A percentile compares a stretch with the other conserved stretches of the same genome.
Evolutionary conservation across 2,329 filamentous ascomycete genomes (phyloP).

Genomic region (Sarocladium kiliense): DNA sequence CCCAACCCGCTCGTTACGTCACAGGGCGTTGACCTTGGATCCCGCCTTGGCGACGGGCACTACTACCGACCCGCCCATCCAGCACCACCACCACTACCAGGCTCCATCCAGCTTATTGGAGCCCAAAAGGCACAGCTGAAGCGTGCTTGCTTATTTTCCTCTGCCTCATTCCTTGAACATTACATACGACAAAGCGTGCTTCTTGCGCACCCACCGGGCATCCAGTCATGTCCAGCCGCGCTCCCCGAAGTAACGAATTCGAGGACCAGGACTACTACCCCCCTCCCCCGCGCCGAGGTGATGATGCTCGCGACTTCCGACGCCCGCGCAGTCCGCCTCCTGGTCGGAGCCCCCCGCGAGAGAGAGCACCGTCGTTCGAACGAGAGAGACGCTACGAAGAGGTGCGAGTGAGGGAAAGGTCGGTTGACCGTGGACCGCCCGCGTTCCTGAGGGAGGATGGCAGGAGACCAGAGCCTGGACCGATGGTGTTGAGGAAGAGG

Average conservation of each 20-base stretch:
- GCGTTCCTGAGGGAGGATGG: constrained; percentile 47
- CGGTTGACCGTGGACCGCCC: constrained; percentile 32
- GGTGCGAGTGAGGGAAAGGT: constrained; percentile 37
- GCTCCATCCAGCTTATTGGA: not conserved
- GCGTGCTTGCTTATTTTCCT: not conserved
- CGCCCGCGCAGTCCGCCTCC: constrained; percentile 21
- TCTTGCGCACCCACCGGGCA: not conserved
- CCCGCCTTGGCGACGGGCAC: constrained; percentile 7
- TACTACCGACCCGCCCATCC: constrained; percentile 6
- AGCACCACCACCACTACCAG: not conserved
- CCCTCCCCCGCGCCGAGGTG: constrained; percentile 20
- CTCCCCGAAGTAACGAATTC: constrained; percentile 30
- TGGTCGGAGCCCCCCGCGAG: constrained; percentile 11
- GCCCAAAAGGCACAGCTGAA: not conserved
- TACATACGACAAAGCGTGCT: not conserved
- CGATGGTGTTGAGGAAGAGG: constrained; percentile 48
- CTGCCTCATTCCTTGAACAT: not conserved
- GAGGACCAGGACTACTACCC: constrained; percentile 41
- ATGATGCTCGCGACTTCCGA: constrained; percentile 4
- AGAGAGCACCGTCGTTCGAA: not conserved
- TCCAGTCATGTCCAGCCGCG: constrained; percentile 19
- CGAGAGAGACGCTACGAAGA: constrained; percentile 22
- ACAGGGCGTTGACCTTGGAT: not conserved
- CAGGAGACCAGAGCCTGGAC: constrained; percentile 42
- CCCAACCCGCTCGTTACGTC: constrained; percentile 3